Evolutionary conservation across 345 rosid species (phyloP), one percentile per base, ranked within the genome.

Genomic region (Physaria fendleri): DNA sequence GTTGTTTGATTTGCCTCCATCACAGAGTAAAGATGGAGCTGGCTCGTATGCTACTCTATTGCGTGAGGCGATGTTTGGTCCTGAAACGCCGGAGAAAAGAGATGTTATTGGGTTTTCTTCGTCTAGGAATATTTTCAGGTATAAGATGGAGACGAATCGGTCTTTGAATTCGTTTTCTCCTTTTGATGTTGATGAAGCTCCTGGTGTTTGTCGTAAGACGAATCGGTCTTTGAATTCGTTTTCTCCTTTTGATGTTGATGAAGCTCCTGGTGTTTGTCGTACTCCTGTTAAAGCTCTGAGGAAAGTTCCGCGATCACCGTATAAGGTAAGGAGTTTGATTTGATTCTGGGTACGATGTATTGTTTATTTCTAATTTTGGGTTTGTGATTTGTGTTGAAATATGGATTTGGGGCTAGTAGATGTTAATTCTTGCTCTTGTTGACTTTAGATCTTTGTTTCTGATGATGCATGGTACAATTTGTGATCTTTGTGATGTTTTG

Each of bases 261-360:
- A 84, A 2, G 67, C 68, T n/a, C 85, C 85, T 20, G 97, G 86
- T 24, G 78, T 80, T 66, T 65, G 39, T 58, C 83, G 76, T 49
- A 58, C 71, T 64, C 88, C 95, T 1, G 87, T 87, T 45, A 93
- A 85, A 76, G 64, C 95, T n/a, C 78, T 85, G 4, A 77, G 96
- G 77, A 89, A 93, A 79, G 95, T 93, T 5, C 74, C 94, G 6
- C 77, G 92, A 75, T 89, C 99, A 50, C 99, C 99, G 1, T 89
- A 81, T 68, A 93, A 93, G 93, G 99, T 89, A n/a, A 9, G 2
- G 29, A 0, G 35, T 37, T 56, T 37, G 11, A n/a, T 32, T 5
- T 6, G 12, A 5, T 24, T 58, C 44, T 13, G 15, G 3, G 6
- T 25, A 38, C 5, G 63, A 4, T n/a, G n/a, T 13, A 16, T 10